Base-by-base conservation (phyloP, 2,329 filamentous ascomycete species). In the Ceratocystis ficicola region DNA sequence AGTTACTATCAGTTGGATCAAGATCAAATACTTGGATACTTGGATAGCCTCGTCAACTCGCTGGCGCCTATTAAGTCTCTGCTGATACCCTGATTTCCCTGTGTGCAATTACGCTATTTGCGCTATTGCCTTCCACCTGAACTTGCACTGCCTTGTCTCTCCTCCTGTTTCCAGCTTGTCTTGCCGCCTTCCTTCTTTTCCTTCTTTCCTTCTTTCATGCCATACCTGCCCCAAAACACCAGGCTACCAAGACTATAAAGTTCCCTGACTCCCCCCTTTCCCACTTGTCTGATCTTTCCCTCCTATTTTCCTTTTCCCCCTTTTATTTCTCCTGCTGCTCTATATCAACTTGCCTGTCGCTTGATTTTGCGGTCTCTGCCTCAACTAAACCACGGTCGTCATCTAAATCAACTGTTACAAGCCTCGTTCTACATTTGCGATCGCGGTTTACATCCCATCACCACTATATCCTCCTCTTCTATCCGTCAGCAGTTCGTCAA, bases 401-500 rank as follows among this genome's bases (percentile, higher is more conserved):
- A 12, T 41, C 36, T 41, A 41, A 41, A 10, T 1, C 32, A 36
- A 36, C 32, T 36, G 10, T 3, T 41, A 15, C 10, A 41, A 41
- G 15, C 36, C 36, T 5, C 22, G 48, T 25, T 50, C 20, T 50
- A 10, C 48, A 25, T 4, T 41, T 41, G 36, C 36, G 36, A 41
- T 41, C 36, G 36, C 36, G 36, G n/a, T 20, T 50, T 50, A 50
- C 20, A 50, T 50, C 48, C 22, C 48, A 10, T 50, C n/a, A 50
- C 22, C 48, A 50, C 48, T 22, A 50, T 50, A 20, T 22, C 48
- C 48, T 50, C n/a, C 7, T 50, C 48, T 50, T 0, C 46, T n/a
- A 10, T 20, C 12, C n/a, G 7, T 10, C 5, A 20, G 46, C n/a
- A 48, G 46, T 17, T 22, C 6, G 15, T 63, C 64, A 77, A 65